These are phyloP conservation scores for Rhodofomes roseus DNA, from an alignment of 1,284 basidiomycete genomes.

Conservation along the genomic window DNA sequence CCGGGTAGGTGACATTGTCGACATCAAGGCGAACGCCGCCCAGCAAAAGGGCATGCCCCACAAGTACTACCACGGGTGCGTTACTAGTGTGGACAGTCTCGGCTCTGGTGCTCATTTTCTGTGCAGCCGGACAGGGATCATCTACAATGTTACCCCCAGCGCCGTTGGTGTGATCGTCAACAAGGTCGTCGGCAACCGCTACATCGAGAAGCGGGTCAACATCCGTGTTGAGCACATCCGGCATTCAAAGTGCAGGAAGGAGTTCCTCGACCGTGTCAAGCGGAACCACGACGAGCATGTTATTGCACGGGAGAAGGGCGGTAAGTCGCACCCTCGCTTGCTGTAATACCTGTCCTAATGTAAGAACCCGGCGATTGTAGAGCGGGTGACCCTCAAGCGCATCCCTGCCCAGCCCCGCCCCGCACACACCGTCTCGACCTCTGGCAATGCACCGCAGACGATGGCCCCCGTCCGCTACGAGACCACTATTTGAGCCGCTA, in stretches of 20 bases:
- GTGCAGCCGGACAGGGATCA: constrained; percentile 87
- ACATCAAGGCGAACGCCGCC: constrained; percentile 99
- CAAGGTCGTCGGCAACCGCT: constrained; percentile 99
- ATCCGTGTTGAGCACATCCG: constrained; percentile 96
- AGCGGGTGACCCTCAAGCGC: constrained; percentile 85
- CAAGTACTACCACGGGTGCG: constrained; percentile 91
- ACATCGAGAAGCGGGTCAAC: constrained; percentile 99
- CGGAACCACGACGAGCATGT: constrained; percentile 84
- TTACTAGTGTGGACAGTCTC: constrained; percentile 14
- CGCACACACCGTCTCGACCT: constrained; percentile 71
- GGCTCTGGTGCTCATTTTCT: constrained; percentile 1
- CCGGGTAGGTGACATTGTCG: constrained; percentile 97
- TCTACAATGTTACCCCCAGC: constrained; percentile 96
- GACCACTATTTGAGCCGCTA: constrained; percentile 67
- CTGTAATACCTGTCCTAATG: background rate
- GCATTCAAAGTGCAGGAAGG: constrained; percentile 98
- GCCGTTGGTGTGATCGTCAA: constrained; percentile 97
- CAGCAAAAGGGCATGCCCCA: constrained; percentile 99
- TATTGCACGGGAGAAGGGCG: constrained; percentile 86
- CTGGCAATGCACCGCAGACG: constrained; percentile 87
- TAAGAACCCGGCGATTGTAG: constrained; percentile 37
- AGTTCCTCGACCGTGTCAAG: constrained; percentile 97
- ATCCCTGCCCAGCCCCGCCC: constrained; percentile 83
- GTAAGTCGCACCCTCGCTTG: constrained; percentile 46
- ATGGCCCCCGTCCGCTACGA: constrained; percentile 90